These are phyloP conservation scores for Suillus brevipes DNA, from an alignment of 768 basidiomycete genomes.

Conservation along the genomic window DNA sequence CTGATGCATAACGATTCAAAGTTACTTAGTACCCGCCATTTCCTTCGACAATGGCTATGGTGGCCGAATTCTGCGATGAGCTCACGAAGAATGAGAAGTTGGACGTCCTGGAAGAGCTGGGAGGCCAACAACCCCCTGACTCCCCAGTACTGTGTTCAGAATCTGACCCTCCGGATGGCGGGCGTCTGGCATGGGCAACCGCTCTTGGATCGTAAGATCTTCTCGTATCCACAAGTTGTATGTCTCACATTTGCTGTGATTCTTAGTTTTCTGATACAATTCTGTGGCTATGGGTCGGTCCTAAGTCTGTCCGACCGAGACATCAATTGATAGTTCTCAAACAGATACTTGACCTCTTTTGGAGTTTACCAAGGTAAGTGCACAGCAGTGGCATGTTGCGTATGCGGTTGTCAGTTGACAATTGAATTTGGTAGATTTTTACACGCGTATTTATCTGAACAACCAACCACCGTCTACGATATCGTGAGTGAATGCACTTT, in stretches of 20 bases:
- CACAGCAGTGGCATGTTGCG: too few relatives aligned
- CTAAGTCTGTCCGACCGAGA: neutral
- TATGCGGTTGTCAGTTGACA: constrained; percentile 16
- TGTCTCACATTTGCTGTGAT: neutral
- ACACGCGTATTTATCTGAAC: constrained; percentile 31
- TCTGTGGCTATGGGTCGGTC: constrained; percentile 29
- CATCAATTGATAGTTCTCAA: neutral
- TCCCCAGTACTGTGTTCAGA: neutral
- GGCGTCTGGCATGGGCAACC: constrained; percentile 13
- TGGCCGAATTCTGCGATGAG: neutral
- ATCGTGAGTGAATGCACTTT: constrained; percentile 20
- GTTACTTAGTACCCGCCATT: too few relatives aligned
- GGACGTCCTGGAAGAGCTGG: neutral
- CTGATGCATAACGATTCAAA: neutral
- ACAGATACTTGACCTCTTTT: constrained; percentile 28
- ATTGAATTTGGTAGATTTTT: constrained; percentile 28
- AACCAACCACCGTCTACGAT: constrained; percentile 29
- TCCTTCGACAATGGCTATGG: neutral
- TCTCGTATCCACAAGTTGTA: too few relatives aligned
- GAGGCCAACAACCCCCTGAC: neutral
- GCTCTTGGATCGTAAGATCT: constrained; percentile 13
- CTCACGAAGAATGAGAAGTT: neutral
- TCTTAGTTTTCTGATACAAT: constrained; percentile 25
- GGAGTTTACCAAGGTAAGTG: constrained; percentile 35
- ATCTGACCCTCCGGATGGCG: constrained; percentile 8